Base-by-base conservation (phyloP, 1,139 yeast species). In the Yamadazyma atlantica region DNA sequence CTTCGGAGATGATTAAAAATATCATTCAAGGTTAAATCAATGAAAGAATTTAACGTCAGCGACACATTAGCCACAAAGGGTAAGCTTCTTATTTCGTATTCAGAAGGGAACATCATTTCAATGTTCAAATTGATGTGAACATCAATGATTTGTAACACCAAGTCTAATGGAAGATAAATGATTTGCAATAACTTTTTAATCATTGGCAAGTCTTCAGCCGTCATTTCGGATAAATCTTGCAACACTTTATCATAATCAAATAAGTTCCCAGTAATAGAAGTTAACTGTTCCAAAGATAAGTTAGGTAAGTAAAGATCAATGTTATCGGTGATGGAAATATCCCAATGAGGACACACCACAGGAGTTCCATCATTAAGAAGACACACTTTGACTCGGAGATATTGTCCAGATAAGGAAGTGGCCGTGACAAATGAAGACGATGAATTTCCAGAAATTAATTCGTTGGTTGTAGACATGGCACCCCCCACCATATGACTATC, bases 351-450 rank as follows among this genome's bases (percentile, higher is more conserved):
- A 46, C 94, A 80, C 2, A 87, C 89, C 23, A 90, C 77, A 0
- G 97, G 92, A 0, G 94, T 85, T 11, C 90, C 88, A 62, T 92
- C 98, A 43, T 78, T 77, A 15, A 92, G 73, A 25, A 85, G 58
- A 45, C 89, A 85, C 1, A 90, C 82, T 43, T 77, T 78, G 14
- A 88, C 66, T 35, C 86, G 74, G 34, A 82, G 69, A 55, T 88
- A 92, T 42, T 80, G 83, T 3, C 97, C 97, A 14, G 83, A 77
- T 37, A 92, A 67, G 1, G 97, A 89, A 0, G 97, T 88, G 0
- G 96, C 94, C 0, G 97, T 90, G 13, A 92, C 96, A 54, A 88
- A 80, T 4, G 95, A 82, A 27, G 83, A 69, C 5, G 80, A 50
- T 0, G 47, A 32, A n/a, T 48, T 43, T 12, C 53, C 48, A 4